Base-by-base conservation (phyloP, 768 basidiomycete genomes). In the Psilocybe cyanescens region DNA sequence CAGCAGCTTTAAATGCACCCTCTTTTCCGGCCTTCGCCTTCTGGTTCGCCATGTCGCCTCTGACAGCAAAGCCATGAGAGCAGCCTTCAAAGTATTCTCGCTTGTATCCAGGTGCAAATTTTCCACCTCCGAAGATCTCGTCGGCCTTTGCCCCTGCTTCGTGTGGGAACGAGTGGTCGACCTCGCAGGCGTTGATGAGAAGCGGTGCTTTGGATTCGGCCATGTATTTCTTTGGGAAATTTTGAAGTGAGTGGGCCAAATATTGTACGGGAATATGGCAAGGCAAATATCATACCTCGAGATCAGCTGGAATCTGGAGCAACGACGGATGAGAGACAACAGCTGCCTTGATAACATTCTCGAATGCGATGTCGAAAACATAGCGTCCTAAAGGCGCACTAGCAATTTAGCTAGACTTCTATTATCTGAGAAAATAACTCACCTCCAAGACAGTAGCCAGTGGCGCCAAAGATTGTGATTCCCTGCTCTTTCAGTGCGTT, bases 391-490 rank as follows among this genome's bases (percentile, higher is more conserved):
- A 14, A 11, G 19, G 3, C 3, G 9, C 12, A 3, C 31, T 8
- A 4, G n/a, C 4, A 37, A 12, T 35, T 53, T 4, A 19, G n/a
- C 7, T 30, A 31, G 7, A 28, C 12, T 28, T 11, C 8, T 2
- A 24, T 24, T 24, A 33, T 11, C 16, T 14, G 16, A 50, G 16
- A 24, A 49, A 14, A 51, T 17, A 8, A 33, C 46, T 35, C 31
- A 80, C 84, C 89, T 62, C 88, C 87, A 58, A 82, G 86, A 75
- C 91, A 92, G 77, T 85, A 91, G 2, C 88, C 88, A 5, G 82
- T 81, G 0, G 85, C 84, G 0, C 75, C 88, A 57, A 91, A 80
- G 6, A 68, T 71, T 3, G 76, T 84, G n/a, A 91, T 75, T 2
- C 51, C 51, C 31, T 81, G 67, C 29, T 73, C 81, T 67, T 83